Evolutionary conservation across 164 flowering plant species (phyloP).

Genomic region (Stephania cephalantha): DNA sequence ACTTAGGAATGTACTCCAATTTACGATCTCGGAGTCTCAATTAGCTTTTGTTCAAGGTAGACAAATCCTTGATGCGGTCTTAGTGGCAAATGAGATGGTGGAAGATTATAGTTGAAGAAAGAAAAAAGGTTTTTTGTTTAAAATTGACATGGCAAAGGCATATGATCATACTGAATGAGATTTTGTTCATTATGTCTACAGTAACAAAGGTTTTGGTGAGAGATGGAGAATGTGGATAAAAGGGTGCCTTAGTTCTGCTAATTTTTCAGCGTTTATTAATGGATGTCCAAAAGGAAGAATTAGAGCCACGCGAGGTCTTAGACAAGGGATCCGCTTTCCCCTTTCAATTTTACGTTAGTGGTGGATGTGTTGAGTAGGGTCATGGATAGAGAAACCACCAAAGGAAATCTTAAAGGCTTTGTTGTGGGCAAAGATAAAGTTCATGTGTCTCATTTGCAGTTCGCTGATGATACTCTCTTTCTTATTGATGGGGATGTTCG

Average conservation of each 20-base stretch:
- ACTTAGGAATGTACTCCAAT: not conserved
- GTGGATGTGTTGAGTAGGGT: not conserved
- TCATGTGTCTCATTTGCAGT: too few relatives aligned
- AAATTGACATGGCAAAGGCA: not conserved
- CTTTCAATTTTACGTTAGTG: not conserved
- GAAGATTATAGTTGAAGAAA: too few relatives aligned
- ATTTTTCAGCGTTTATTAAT: not conserved
- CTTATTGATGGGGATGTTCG: too few relatives aligned
- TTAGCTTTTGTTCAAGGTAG: not conserved
- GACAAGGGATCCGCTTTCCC: not conserved
- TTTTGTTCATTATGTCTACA: not conserved
- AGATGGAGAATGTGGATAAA: not conserved
- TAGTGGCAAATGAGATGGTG: not conserved
- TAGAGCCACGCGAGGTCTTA: not conserved
- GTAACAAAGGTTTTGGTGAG: not conserved
- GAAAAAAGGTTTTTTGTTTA: not conserved
- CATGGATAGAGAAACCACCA: not conserved
- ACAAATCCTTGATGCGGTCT: not conserved
- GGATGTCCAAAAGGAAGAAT: not conserved
- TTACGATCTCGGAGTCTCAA: not conserved
- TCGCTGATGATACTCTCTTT: too few relatives aligned
- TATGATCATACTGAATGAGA: not conserved
- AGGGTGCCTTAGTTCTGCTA: not conserved
- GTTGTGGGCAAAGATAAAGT: too few relatives aligned
- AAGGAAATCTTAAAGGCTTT: too few relatives aligned